Evolutionary conservation across 2,329 filamentous ascomycete genomes (phyloP), one percentile per base, ranked within the genome.

Genomic region (Fusarium sp.): DNA sequence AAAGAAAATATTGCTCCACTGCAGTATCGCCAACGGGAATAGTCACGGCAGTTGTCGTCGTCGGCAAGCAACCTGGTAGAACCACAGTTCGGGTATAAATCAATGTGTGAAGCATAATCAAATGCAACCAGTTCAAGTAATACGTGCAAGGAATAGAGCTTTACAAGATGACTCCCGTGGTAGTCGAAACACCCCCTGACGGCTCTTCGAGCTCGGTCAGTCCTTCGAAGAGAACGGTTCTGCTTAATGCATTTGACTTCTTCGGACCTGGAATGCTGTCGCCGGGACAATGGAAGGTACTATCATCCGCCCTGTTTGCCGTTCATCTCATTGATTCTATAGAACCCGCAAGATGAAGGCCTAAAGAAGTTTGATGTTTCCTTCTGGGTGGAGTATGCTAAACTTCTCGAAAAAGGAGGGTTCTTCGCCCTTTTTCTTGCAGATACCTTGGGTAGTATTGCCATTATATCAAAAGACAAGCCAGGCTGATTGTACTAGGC

Each of bases 331-430:
- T 31, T 31, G n/a, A 51, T 7, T 39, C 11, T 18, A 7, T 34
- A 53, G 50, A 53, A 53, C 15, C 50, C 50, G 33, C 38, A 28
- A 8, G 50, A 53, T 15, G 31, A 26, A 8, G 50, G 50, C 2
- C 15, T 53, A 6, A 14, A 53, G 14, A 53, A 53, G 39, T 53
- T 53, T 53, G 50, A 53, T 38, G 42, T 53, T 10, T 43, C 50
- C 2, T 53, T 53, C 33, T 58, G 46, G 55, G 39, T 58, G 4
- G 28, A 58, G 5, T 58, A 51, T 22, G 55, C 55, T 2, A 58
- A 52, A 24, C 38, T 58, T 14, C 22, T 58, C 2, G 55, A 58
- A 3, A 36, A 24, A 36, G 55, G 55, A 7, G 55, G 55, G 0
- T 44, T 58, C 55, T 51, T 40, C 14, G 18, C 38, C 3, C 39